These are phyloP conservation scores for Colletotrichum orbiculare DNA, from an alignment of 2,329 filamentous ascomycete species.

Conservation along the genomic window DNA sequence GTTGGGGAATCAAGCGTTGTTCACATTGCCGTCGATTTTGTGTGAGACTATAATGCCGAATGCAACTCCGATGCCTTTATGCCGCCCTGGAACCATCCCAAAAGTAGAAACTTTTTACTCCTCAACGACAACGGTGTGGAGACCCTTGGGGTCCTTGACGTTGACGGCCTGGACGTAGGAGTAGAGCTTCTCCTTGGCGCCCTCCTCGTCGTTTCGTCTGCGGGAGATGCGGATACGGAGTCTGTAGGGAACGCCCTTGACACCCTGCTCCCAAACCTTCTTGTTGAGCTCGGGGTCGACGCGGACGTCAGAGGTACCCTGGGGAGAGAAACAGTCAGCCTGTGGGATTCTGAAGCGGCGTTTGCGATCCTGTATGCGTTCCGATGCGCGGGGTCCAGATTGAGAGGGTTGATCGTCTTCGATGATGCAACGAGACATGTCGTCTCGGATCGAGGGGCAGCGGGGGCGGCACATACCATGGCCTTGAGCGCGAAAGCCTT, in stretches of 20 bases:
- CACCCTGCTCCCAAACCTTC: constrained; percentile 99
- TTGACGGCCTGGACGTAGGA: constrained; percentile 99
- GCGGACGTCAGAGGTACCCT: constrained; percentile 98
- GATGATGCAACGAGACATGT: background rate
- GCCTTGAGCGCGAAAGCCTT: constrained; percentile 90
- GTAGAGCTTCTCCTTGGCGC: constrained; percentile 99
- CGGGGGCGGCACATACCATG: constrained; percentile 79
- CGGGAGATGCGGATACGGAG: constrained; percentile 98
- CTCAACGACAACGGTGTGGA: constrained; percentile 89
- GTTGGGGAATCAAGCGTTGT: constrained; percentile 39
- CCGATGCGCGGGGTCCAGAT: too few species aligned
- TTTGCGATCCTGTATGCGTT: too few species aligned
- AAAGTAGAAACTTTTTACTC: constrained; percentile 62
- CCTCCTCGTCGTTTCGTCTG: constrained; percentile 99
- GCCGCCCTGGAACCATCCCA: constrained; percentile 56
- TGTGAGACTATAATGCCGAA: constrained; percentile 54
- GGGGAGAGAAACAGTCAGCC: constrained; percentile 21
- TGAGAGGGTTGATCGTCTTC: too few species aligned
- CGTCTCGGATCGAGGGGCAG: constrained; percentile 16
- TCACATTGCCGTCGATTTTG: constrained; percentile 39
- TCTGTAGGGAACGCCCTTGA: constrained; percentile 99
- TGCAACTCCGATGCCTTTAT: constrained; percentile 59
- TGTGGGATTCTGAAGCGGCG: too few species aligned
- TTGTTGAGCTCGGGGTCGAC: constrained; percentile 99
- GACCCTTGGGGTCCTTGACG: constrained; percentile 99